Conservation (phyloP, 305 asterid species). For the Fraxinus nigra region DNA sequence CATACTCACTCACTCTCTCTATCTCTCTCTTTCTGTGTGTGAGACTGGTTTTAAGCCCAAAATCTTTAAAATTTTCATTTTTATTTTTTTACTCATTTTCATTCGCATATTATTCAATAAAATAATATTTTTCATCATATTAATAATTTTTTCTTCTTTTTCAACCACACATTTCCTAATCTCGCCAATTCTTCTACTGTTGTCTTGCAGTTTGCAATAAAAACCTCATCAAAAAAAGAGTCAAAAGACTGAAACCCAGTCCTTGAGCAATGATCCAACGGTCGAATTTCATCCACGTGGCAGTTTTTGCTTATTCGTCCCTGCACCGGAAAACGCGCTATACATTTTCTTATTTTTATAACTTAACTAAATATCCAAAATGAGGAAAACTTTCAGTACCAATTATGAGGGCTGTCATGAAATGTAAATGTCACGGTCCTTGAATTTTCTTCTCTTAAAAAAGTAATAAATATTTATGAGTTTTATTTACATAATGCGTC, state of each 20-base stretch:
- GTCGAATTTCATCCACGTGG: conserved; percentile 34
- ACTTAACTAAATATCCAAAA: conserved; percentile 14
- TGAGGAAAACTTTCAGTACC: conserved; percentile 38
- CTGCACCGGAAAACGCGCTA: conserved; percentile 46
- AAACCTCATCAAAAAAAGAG: conserved; percentile 23
- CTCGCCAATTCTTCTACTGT: conserved; percentile 47
- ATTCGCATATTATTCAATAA: too few relatives aligned
- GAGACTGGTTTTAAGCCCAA: conserved; percentile 9
- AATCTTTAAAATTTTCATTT: conserved; percentile 13
- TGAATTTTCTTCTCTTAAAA: conserved; percentile 2
- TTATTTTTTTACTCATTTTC: too few relatives aligned
- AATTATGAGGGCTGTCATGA: conserved; percentile 9
- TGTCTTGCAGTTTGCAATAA: conserved; percentile 49
- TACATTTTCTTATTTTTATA: conserved; percentile 15
- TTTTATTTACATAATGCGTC: neutral
- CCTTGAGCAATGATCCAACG: conserved; percentile 44
- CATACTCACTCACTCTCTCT: conserved; percentile 20
- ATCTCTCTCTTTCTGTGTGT: conserved; percentile 2
- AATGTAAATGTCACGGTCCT: conserved; percentile 27
- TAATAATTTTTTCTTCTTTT: too few relatives aligned
- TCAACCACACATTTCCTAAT: too few relatives aligned
- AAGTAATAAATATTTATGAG: neutral
- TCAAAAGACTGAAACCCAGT: conserved; percentile 27
- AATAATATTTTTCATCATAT: too few relatives aligned
- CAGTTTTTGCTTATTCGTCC: conserved; percentile 52